These are phyloP conservation scores for Colletotrichum sp. DNA, from an alignment of 2,329 filamentous ascomycete genomes.

Conservation along the genomic window DNA sequence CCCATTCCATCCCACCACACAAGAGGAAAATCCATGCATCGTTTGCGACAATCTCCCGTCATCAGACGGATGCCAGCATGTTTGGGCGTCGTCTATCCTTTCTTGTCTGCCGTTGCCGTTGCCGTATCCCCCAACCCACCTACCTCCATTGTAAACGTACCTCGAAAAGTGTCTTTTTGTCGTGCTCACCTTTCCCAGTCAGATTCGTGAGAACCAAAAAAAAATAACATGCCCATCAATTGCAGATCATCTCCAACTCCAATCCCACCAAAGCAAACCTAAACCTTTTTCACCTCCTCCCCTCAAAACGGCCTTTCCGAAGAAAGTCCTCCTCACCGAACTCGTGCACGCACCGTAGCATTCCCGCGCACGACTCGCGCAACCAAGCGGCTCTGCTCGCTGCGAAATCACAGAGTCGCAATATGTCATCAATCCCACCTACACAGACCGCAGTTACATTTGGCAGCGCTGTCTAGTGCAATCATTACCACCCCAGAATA, in stretches of 20 bases:
- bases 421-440: neutral
- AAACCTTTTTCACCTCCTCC: neutral
- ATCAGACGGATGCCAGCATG: constrained; percentile 11
- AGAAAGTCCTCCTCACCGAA: neutral
- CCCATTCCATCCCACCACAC: neutral
- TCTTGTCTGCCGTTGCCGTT: neutral
- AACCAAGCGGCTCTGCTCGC: neutral
- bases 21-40: neutral
- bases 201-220: neutral
- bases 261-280: neutral
- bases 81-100: neutral
- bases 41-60: constrained; percentile 13
- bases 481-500: neutral
- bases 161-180: neutral
- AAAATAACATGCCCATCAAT: neutral
- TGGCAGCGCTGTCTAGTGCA: neutral
- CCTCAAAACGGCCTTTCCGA: neutral
- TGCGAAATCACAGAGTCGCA: neutral
- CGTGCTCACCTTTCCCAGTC: neutral
- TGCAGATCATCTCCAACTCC: neutral
- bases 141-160: neutral
- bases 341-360: neutral
- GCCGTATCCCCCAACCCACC: neutral
- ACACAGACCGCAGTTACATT: neutral
- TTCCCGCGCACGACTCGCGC: neutral